phyloP scores from a whole-genome alignment of 768 basidiomycete genomes.

The Kwoniella dejecticola region DNA sequence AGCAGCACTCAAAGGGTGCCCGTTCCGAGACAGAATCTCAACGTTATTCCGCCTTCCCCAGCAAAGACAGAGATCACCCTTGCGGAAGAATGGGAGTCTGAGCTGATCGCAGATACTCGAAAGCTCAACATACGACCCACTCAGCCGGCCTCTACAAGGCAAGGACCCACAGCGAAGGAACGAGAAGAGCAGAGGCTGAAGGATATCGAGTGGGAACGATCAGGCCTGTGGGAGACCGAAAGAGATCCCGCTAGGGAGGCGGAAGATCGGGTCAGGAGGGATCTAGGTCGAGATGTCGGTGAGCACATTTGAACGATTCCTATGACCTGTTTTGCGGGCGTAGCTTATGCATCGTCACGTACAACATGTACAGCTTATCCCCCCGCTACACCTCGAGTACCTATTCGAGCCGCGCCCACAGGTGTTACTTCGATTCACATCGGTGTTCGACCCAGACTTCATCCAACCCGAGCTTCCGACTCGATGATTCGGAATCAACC shows the following conservation, averaged over 20 bases:
- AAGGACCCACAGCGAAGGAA: neutral
- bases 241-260: conserved; percentile 31
- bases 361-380: conserved; percentile 40
- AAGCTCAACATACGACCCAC: neutral
- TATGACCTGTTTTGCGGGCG: neutral
- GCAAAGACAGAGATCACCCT: conserved; percentile 23
- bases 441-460: conserved; percentile 61
- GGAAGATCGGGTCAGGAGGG: conserved; percentile 35
- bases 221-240: conserved; percentile 32
- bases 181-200: conserved; percentile 20
- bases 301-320: conserved; percentile 2
- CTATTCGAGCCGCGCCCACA: conserved; percentile 68
- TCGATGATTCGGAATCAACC: conserved; percentile 44
- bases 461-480: conserved; percentile 35
- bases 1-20: neutral
- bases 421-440: conserved; percentile 90
- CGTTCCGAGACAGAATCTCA: neutral
- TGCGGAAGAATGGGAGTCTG: conserved; percentile 42
- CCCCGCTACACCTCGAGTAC: conserved; percentile 31
- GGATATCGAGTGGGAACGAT: conserved; percentile 39
- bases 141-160: neutral
- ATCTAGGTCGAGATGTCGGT: conserved; percentile 39
- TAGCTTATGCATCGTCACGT: too few relatives aligned
- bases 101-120: conserved; percentile 21
- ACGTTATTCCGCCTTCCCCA: conserved; percentile 16